Base-by-base conservation (phyloP, 108 stramenopile species). In the Pseudonitzschia multistriata region DNA sequence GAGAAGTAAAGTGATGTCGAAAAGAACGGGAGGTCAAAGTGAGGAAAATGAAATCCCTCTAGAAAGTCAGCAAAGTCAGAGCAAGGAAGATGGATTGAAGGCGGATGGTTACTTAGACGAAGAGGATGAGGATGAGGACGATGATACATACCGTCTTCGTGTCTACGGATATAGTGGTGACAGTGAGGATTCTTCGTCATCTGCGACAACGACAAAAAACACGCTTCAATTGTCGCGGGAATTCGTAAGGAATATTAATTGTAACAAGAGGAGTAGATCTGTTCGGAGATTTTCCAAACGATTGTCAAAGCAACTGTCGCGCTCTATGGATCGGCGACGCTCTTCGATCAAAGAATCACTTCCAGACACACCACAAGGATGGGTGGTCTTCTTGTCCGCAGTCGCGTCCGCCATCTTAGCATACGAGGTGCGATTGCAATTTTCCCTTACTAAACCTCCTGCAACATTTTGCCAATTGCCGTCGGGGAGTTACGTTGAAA, bases 331-430 rank as follows among this genome's bases (percentile, higher is more conserved):
- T 13, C 71, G 83, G 50, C 79, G 68, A 28, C 36, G 72, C 39
- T 81, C 83, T 24, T 76, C 74, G 8, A n/a, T 81, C 35, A 29
- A 57, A n/a, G 83, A 84, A 66, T 40, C 74, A 4, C 69, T 91
- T 21, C 92, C 92, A 11, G 67, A 83, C 29, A 87, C 92, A 47
- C 84, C 86, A 1, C 45, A 70, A 19, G 86, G 86, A 36, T 91
- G 90, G 93, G 67, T 85, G 0, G 68, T 80, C 0, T 33, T 82
- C n/a, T n/a, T 80, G 10, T 77, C 85, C 0, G 62, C 74, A 0
- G 3, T 72, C 11, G 40, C 76, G 8, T 81, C 88, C n/a, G 62
- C 79, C 28, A 40, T 73, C 1, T 40, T 88, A 40, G 86, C 74
- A 30, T 87, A 87, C 56, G 90, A 91, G 67, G 52, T 85, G 33